Evolutionary conservation across 768 basidiomycete genomes (phyloP).

Genomic region (Mycena galopus): DNA sequence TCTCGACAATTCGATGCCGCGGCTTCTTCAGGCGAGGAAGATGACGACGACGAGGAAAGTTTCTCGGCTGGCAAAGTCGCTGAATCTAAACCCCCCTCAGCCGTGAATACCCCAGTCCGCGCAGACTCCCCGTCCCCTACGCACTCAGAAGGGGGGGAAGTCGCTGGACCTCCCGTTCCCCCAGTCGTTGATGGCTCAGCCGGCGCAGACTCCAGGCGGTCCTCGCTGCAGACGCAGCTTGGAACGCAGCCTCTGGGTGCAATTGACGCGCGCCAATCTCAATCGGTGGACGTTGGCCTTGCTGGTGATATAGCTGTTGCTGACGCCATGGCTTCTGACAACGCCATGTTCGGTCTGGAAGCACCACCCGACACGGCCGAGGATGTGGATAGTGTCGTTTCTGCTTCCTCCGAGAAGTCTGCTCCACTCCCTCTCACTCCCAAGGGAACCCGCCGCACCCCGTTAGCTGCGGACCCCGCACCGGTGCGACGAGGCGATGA

Average conservation of each 20-base stretch:
- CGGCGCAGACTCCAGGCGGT: conserved; percentile 5
- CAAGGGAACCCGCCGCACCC: background rate
- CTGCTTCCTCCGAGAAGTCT: background rate
- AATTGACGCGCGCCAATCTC: conserved; percentile 23
- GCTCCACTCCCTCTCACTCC: conserved; percentile 16
- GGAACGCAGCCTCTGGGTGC: conserved; percentile 19
- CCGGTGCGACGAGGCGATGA: conserved; percentile 43
- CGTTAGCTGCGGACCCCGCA: background rate
- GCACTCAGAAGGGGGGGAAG: conserved; percentile 37
- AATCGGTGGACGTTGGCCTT: conserved; percentile 33
- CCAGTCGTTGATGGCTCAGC: background rate
- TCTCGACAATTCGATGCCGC: conserved; percentile 41
- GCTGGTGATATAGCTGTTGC: conserved; percentile 51
- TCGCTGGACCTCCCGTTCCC: conserved; percentile 28
- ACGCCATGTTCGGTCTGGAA: conserved; percentile 39
- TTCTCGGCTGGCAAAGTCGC: conserved; percentile 49
- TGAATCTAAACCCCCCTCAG: background rate
- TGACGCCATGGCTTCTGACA: conserved; percentile 51
- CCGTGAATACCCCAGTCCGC: background rate
- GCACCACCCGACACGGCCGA: conserved; percentile 6
- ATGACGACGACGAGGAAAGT: conserved; percentile 56
- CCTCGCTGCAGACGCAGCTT: conserved; percentile 8
- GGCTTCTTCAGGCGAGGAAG: conserved; percentile 55
- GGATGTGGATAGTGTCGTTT: background rate
- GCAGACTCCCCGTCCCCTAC: conserved; percentile 4